Conservation (phyloP, 192 early-diverging fungal species). For the Coemansia sp. region DNA sequence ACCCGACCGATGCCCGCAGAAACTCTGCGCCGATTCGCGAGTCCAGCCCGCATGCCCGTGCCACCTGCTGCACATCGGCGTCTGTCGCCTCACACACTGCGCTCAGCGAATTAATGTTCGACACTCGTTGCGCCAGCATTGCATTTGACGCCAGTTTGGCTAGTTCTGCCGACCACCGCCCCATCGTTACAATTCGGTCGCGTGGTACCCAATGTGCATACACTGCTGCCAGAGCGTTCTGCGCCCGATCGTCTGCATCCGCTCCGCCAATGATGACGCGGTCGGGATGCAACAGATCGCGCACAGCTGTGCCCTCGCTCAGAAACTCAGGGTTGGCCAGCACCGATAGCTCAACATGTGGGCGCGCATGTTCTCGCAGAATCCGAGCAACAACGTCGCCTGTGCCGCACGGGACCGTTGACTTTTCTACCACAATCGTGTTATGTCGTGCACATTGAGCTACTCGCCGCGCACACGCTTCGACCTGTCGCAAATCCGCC, state of each 20-base stretch:
- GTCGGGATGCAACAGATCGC: slow-evolving; percentile 81
- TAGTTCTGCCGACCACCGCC: slow-evolving; percentile 93
- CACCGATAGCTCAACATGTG: slow-evolving; percentile 75
- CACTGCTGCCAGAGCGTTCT: slow-evolving; percentile 70
- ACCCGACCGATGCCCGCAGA: slow-evolving; percentile 87
- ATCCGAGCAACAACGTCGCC: slow-evolving; percentile 81
- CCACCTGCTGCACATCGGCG: slow-evolving; percentile 86
- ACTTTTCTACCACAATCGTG: slow-evolving; percentile 94
- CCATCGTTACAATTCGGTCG: slow-evolving; percentile 85
- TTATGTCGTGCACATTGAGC: slow-evolving; percentile 73
- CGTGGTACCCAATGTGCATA: slow-evolving; percentile 85
- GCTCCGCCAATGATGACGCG: slow-evolving; percentile 86
- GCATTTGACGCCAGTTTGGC: slow-evolving; percentile 94
- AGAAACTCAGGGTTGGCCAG: slow-evolving; percentile 95
- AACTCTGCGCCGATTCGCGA: slow-evolving; percentile 85
- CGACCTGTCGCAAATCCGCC: slow-evolving; percentile 72
- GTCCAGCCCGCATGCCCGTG: slow-evolving; percentile 86
- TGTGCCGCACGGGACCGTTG: slow-evolving; percentile 91
- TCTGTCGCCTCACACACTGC: slow-evolving; percentile 92
- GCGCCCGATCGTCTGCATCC: slow-evolving; percentile 72
- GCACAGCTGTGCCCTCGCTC: slow-evolving; percentile 88
- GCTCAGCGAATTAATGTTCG: slow-evolving; percentile 84
- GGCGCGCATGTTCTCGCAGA: slow-evolving; percentile 65
- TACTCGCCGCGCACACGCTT: slow-evolving; percentile 78
- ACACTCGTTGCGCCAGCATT: slow-evolving; percentile 90